A percentile compares a stretch with the other conserved stretches of the same genome.
Evolutionary conservation across 768 basidiomycete genomes (phyloP).

Genomic region (Phylloporus arenicola): DNA sequence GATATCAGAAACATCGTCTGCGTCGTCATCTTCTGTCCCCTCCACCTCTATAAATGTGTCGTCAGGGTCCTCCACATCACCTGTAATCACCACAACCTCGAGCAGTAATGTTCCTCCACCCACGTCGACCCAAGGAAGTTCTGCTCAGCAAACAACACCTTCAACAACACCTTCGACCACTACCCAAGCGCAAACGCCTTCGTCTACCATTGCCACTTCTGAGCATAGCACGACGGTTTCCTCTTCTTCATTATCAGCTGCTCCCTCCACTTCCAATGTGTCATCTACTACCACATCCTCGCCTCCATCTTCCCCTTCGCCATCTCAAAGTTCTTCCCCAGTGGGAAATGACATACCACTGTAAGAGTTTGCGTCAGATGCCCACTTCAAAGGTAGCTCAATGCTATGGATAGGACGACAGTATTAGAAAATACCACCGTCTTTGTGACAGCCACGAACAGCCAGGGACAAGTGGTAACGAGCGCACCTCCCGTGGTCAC

Average conservation of each 20-base stretch:
- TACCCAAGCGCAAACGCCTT: conserved; percentile 8
- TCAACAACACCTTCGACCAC: conserved; percentile 9
- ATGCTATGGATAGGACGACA: conserved; percentile 42
- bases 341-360: conserved; percentile 11
- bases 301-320: conserved; percentile 1
- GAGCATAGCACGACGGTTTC: conserved; percentile 2
- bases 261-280: conserved; percentile 11
- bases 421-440: conserved; percentile 44
- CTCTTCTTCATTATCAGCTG: conserved; percentile 16
- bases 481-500: conserved; percentile 57
- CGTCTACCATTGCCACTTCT: conserved; percentile 7
- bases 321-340: conserved; percentile 7
- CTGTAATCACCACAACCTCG: conserved; percentile 15
- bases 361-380: conserved; percentile 21
- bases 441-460: conserved; percentile 57
- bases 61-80: conserved; percentile 8
- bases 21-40: conserved; percentile 3
- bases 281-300: conserved; percentile 9
- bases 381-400: conserved; percentile 6
- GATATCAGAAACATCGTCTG: conserved; percentile 14
- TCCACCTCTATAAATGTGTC: conserved; percentile 7
- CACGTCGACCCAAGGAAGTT: conserved; percentile 16
- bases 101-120: conserved; percentile 15
- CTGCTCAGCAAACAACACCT: conserved; percentile 16
- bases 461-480: conserved; percentile 41